phyloP scores from a whole-genome alignment of 139 green algal species.

The Ettlia oleoabundans region DNA sequence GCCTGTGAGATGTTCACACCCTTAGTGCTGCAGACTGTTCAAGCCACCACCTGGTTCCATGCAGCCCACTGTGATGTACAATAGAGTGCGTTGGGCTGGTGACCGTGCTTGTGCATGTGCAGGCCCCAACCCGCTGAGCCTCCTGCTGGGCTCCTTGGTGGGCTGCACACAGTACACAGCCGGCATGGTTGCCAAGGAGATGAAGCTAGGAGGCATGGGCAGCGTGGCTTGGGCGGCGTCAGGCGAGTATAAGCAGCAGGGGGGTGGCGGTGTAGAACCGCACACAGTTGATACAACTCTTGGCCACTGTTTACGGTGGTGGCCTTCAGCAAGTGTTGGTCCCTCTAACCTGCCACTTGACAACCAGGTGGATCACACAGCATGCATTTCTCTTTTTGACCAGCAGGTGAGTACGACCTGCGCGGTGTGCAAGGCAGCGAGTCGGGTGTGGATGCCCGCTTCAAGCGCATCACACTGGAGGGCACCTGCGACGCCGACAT shows the following conservation, averaged over 20 bases:
- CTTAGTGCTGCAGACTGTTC: no score
- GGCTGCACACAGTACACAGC: slow-evolving; percentile 38
- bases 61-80: no score
- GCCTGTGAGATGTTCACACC: no score
- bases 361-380: no score
- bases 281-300: background rate
- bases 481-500: slow-evolving; percentile 18
- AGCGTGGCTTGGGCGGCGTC: slow-evolving; percentile 8
- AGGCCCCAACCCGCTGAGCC: slow-evolving; percentile 36
- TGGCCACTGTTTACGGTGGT: background rate
- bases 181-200: slow-evolving; percentile 32
- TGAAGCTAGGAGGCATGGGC: slow-evolving; percentile 14
- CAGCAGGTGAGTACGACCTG: slow-evolving; percentile 40
- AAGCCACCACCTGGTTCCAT: no score
- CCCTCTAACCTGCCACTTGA: background rate
- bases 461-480: slow-evolving; percentile 11
- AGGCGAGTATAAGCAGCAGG: background rate
- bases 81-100: no score
- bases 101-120: no score
- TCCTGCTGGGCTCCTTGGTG: slow-evolving; percentile 33
- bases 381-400: no score
- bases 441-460: slow-evolving; percentile 10
- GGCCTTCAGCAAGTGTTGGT: background rate
- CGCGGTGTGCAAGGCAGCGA: slow-evolving; percentile 23
- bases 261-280: background rate